These are phyloP conservation scores for Nakazawaea sp. DNA, from an alignment of 805 yeast species.

Conservation along the genomic window DNA sequence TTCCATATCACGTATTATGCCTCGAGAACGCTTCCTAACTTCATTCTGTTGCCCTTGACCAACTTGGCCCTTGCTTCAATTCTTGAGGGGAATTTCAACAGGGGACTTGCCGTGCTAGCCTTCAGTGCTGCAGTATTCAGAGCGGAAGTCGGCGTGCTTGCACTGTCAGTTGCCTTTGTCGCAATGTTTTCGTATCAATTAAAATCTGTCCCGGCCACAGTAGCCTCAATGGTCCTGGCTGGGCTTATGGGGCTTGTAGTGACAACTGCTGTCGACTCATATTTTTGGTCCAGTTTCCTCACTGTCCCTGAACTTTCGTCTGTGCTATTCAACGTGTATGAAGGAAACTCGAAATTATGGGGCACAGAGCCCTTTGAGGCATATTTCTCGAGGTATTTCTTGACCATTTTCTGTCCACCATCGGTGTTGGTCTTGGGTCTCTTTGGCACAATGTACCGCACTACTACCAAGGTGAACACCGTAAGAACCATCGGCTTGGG, in stretches of 20 bases:
- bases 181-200: slow-evolving; percentile 42
- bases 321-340: slow-evolving; percentile 67
- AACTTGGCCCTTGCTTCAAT: slow-evolving; percentile 45
- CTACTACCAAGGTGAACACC: slow-evolving; percentile 24
- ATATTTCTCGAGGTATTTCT: slow-evolving; percentile 54
- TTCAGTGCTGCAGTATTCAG: slow-evolving; percentile 67
- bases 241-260: slow-evolving; percentile 39
- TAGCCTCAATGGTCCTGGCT: slow-evolving; percentile 31
- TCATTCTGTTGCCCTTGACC: slow-evolving; percentile 71
- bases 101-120: slow-evolving; percentile 48
- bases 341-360: slow-evolving; percentile 74
- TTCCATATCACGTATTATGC: slow-evolving; percentile 78
- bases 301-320: slow-evolving; percentile 68
- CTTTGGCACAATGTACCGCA: slow-evolving; percentile 17
- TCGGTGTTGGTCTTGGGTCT: slow-evolving; percentile 36
- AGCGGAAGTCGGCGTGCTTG: slow-evolving; percentile 58
- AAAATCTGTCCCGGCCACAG: slow-evolving; percentile 29
- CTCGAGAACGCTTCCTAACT: slow-evolving; percentile 87
- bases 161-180: slow-evolving; percentile 39
- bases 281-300: slow-evolving; percentile 54
- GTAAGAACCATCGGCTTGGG: slow-evolving; percentile 43
- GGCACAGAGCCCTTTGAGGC: slow-evolving; percentile 72
- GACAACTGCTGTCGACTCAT: slow-evolving; percentile 56
- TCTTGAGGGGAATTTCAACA: slow-evolving; percentile 39
- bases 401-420: slow-evolving; percentile 38